Evolutionary conservation across 2,329 filamentous ascomycete species (phyloP), one percentile per base, ranked within the genome.

Genomic region (Trichoderma gracile): DNA sequence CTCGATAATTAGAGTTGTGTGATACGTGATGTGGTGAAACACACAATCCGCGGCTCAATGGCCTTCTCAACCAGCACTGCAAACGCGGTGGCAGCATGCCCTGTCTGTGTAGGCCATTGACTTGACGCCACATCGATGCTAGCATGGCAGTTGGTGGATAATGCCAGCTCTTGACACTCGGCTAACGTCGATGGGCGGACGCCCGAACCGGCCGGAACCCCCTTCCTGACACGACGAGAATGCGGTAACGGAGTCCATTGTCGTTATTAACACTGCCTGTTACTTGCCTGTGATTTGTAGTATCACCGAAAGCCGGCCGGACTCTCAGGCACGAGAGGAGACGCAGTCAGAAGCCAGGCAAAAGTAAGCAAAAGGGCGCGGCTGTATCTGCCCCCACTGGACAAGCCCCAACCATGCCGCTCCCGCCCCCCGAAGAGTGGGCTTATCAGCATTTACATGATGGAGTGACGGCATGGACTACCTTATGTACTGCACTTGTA

Each of bases 371-470:
- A 33, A 60, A 42, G 33, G 45, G 57, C 46, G 57, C 33, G 38
- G 57, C 33, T 38, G 12, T 38, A 14, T 15, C 47, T 53, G 40
- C 59, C 55, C 59, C 59, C 59, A 62, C 59, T n/a, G 17, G 17
- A 25, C 21, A 38, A 14, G 47, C 47, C 43, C 52, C 52, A 63
- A 56, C 30, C 43, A 49, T 40, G 60, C 60, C 49, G 59, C 40
- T 50, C 42, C 59, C 49, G 38, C 53, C 47, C 58, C 40, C 49
- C 15, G 17, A 46, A 54, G 49, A 54, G 59, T 62, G 59, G 59
- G 45, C 61, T 64, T 64, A 64, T 64, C 61, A 58, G 54, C 17
- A 17, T 42, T 64, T 64, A 64, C 61, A 64, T 64, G 61, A 64
- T 64, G 61, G 38, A 64, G 61, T 64, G 61, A 64, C 61, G 54